These are phyloP conservation scores for Parasarocladium wereldwijsianum DNA, from an alignment of 2,329 filamentous ascomycete species.

Conservation along the genomic window DNA sequence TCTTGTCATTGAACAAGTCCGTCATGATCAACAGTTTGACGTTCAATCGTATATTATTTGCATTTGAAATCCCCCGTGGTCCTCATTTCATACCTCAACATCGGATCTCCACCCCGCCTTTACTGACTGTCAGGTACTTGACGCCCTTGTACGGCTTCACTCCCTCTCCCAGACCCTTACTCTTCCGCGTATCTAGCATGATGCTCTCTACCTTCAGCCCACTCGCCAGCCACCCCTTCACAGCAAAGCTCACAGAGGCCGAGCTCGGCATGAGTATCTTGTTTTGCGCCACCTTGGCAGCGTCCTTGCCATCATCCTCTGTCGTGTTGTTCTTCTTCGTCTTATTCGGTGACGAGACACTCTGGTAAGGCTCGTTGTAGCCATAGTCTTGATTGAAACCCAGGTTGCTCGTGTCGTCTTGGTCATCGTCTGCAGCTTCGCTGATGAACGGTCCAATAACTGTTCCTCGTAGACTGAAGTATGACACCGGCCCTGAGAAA, in stretches of 20 bases:
- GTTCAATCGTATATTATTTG: too few species aligned
- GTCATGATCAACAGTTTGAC: too few species aligned
- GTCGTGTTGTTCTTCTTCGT: conserved; percentile 14
- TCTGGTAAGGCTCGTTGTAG: conserved; percentile 44
- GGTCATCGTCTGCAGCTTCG: conserved; percentile 36
- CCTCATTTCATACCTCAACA: too few species aligned
- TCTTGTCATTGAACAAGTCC: too few species aligned
- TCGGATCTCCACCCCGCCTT: conserved; percentile 47
- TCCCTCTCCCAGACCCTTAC: conserved; percentile 69
- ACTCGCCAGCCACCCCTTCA: conserved; percentile 55
- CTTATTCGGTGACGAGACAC: conserved; percentile 18
- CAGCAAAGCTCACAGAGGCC: conserved; percentile 56
- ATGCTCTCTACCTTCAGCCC: conserved; percentile 56
- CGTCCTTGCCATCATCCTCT: conserved; percentile 30
- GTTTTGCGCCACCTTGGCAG: conserved; percentile 49
- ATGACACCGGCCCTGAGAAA: conserved; percentile 47
- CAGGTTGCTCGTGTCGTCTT: conserved; percentile 33
- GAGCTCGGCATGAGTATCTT: conserved; percentile 69
- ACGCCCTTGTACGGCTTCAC: conserved; percentile 96
- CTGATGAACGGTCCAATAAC: conserved; percentile 52
- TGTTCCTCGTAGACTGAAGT: conserved; percentile 65
- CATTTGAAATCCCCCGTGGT: too few species aligned
- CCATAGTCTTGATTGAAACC: conserved; percentile 35
- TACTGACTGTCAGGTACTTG: conserved; percentile 77
- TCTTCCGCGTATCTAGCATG: conserved; percentile 59